phyloP scores from a whole-genome alignment of 2,329 filamentous ascomycete species.

The Aschersonia sp. region DNA sequence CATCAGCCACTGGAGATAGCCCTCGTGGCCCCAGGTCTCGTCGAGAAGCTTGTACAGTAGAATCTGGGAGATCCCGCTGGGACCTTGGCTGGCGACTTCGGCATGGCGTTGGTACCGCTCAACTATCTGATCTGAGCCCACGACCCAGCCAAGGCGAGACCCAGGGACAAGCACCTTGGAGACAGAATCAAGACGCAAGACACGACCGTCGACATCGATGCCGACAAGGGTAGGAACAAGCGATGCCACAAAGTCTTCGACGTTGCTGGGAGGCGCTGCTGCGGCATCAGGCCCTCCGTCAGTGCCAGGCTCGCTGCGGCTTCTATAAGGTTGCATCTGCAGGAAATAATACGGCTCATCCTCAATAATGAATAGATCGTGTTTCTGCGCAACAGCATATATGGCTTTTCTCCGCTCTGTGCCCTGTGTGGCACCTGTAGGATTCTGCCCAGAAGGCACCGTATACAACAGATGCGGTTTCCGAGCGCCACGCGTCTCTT shows the following conservation, averaged over 20 bases:
- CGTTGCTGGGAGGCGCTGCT: constrained; percentile 39
- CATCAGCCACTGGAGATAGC: constrained; percentile 82
- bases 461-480: constrained; percentile 45
- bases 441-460: constrained; percentile 71
- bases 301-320: constrained; percentile 28
- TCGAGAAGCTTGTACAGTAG: constrained; percentile 81
- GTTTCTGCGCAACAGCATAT: constrained; percentile 66
- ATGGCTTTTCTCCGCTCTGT: constrained; percentile 51
- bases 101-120: constrained; percentile 71
- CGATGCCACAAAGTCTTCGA: constrained; percentile 57
- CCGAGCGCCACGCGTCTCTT: constrained; percentile 23
- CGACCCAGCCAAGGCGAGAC: constrained; percentile 75
- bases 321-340: constrained; percentile 66
- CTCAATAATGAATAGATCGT: constrained; percentile 77
- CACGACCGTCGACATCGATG: constrained; percentile 74
- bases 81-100: constrained; percentile 74
- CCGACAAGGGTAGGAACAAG: constrained; percentile 54
- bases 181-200: constrained; percentile 84
- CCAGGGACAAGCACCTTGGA: constrained; percentile 83
- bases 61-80: constrained; percentile 71
- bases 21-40: constrained; percentile 83
- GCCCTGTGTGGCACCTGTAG: constrained; percentile 72
- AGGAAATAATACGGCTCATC: constrained; percentile 94
- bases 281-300: no score
- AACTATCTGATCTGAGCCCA: constrained; percentile 69